A percentile compares a stretch with the other conserved stretches of the same genome.
Evolutionary conservation across 139 green algal species (phyloP).

Genomic region (Chlorella sp.): DNA sequence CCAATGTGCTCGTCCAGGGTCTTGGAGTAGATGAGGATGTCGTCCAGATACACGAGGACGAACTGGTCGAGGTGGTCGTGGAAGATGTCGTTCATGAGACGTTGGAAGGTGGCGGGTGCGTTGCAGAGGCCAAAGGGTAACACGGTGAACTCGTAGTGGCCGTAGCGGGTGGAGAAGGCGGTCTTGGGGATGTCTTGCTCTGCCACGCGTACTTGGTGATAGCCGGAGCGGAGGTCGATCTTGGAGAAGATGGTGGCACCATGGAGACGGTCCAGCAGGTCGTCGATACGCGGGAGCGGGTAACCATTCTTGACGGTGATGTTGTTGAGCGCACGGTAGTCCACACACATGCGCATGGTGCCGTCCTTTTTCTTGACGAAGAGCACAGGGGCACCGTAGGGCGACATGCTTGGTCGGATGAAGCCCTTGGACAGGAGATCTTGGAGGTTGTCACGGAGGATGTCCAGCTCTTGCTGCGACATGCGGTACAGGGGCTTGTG

Average conservation of each 20-base stretch:
- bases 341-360: constrained; percentile 13
- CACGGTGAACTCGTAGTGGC: constrained; percentile 30
- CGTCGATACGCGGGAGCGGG: constrained; percentile 37
- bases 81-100: constrained; percentile 27
- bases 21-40: constrained; percentile 4
- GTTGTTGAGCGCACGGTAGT: constrained; percentile 13
- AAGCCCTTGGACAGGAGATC: neutral
- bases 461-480: neutral
- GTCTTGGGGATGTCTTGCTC: constrained; percentile 12
- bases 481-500: neutral
- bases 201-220: constrained; percentile 6
- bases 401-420: neutral
- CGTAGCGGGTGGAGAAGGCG: constrained; percentile 21
- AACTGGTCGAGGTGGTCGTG: neutral
- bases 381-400: neutral
- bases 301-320: constrained; percentile 23
- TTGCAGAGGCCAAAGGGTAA: constrained; percentile 47
- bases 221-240: constrained; percentile 26
- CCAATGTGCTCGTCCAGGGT: neutral
- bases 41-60: constrained; percentile 29
- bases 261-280: constrained; percentile 25
- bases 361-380: constrained; percentile 6
- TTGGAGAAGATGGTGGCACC: constrained; percentile 31
- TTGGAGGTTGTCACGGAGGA: neutral
- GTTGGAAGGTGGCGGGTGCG: constrained; percentile 42